A percentile compares a stretch with the other conserved stretches of the same genome.
Evolutionary conservation across 2,329 filamentous ascomycete genomes (phyloP).

Genomic region (Fusarium metavorans): DNA sequence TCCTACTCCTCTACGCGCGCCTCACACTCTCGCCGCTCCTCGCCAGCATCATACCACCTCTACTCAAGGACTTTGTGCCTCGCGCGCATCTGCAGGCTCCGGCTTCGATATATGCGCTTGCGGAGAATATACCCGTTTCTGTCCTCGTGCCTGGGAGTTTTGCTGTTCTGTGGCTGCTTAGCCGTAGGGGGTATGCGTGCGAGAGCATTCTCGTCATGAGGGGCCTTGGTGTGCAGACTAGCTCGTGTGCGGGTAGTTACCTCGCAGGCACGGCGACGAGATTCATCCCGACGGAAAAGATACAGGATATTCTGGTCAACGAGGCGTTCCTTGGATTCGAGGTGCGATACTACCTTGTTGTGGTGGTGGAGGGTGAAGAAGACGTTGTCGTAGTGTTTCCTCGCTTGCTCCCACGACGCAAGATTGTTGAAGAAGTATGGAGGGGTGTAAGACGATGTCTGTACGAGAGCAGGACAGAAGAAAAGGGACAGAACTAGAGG

Average conservation of each 20-base stretch:
- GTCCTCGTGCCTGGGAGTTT: constrained; percentile 54
- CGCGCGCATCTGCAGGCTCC: constrained; percentile 44
- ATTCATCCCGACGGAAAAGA: constrained; percentile 89
- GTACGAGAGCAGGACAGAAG: constrained; percentile 65
- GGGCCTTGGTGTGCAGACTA: constrained; percentile 91
- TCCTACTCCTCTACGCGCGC: constrained; percentile 64
- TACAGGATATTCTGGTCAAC: constrained; percentile 93
- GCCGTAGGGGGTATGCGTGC: constrained; percentile 66
- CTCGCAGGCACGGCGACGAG: constrained; percentile 63
- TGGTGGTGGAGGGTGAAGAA: constrained; percentile 89
- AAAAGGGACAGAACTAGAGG: constrained; percentile 40
- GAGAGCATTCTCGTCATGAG: constrained; percentile 91
- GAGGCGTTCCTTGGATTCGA: constrained; percentile 95
- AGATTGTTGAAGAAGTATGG: constrained; percentile 90
- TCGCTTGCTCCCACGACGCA: constrained; percentile 77
- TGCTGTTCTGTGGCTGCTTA: constrained; percentile 57
- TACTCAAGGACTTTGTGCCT: constrained; percentile 23
- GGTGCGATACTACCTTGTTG: constrained; percentile 88
- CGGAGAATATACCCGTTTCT: constrained; percentile 52
- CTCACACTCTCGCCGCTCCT: constrained; percentile 54
- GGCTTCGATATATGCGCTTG: constrained; percentile 50
- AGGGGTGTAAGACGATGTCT: constrained; percentile 85
- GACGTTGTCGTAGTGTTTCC: constrained; percentile 97
- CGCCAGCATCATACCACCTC: constrained; percentile 26
- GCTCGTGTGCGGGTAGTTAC: constrained; percentile 72